A percentile compares a stretch with the other conserved stretches of the same genome.
These are phyloP conservation scores for Saccharum hybrid DNA, from an alignment of 202 grass and related monocot species.

Conservation along the genomic window DNA sequence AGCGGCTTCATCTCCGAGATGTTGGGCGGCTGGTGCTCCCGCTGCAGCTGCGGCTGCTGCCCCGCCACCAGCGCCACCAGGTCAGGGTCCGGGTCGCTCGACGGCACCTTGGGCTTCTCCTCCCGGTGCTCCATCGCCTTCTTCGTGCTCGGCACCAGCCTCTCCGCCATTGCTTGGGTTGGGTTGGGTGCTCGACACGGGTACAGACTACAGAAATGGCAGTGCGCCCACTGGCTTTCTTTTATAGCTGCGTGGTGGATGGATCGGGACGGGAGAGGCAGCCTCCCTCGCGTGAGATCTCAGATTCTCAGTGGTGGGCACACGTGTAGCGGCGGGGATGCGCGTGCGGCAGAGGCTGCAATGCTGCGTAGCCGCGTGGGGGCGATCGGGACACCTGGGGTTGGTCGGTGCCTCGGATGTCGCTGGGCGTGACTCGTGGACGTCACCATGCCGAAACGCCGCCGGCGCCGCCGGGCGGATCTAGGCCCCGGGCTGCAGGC, in stretches of 20 bases:
- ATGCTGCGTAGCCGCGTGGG: not conserved
- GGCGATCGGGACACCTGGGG: not conserved
- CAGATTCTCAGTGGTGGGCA: too few species aligned
- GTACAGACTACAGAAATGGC: not conserved
- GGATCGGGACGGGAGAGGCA: not conserved
- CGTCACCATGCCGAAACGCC: not conserved
- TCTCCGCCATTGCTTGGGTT: constrained; percentile 41
- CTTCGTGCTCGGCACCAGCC: constrained; percentile 39
- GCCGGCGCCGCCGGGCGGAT: too few species aligned
- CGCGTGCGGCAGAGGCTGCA: not conserved
- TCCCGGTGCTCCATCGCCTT: constrained; percentile 48
- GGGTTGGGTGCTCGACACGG: too few species aligned
- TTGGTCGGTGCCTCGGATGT: constrained; percentile 29
- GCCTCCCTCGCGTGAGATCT: not conserved
- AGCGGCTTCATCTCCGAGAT: constrained; percentile 79
- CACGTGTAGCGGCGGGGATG: not conserved
- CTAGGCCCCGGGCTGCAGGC: too few species aligned
- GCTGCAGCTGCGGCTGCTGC: not conserved
- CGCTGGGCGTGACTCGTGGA: constrained; percentile 1
- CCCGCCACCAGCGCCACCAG: not conserved
- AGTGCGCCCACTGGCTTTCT: not conserved
- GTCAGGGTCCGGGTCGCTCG: constrained; percentile 23
- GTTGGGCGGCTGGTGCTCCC: constrained; percentile 54
- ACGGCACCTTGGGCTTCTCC: constrained; percentile 46
- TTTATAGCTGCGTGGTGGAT: not conserved